Conservation (phyloP, 2,329 filamentous ascomycete species). For the Westerdykella aurantiaca region DNA sequence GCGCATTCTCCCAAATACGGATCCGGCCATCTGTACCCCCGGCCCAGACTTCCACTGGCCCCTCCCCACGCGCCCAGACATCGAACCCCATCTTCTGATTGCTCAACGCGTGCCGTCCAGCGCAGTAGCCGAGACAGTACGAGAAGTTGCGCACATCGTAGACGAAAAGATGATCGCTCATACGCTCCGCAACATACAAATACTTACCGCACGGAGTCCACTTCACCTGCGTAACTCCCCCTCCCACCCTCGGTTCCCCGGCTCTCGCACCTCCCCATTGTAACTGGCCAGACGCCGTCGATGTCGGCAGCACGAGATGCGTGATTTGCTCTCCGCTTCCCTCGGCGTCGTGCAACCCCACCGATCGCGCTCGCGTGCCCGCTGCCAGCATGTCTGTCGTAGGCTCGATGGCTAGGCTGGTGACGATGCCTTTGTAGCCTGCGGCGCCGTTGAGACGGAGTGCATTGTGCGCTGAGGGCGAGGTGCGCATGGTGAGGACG, state of each 20-base stretch:
- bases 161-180: constrained; percentile 50
- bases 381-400: constrained; percentile 46
- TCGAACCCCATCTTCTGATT: constrained; percentile 55
- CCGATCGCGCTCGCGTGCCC: constrained; percentile 51
- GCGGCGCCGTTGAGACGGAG: constrained; percentile 38
- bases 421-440: constrained; percentile 53
- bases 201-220: constrained; percentile 57
- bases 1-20: constrained; percentile 37
- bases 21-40: constrained; percentile 54
- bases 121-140: constrained; percentile 47
- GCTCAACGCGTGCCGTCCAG: constrained; percentile 40
- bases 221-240: constrained; percentile 50
- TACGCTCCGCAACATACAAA: constrained; percentile 53
- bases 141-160: constrained; percentile 56
- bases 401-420: constrained; percentile 43
- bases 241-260: constrained; percentile 32
- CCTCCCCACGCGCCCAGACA: constrained; percentile 30
- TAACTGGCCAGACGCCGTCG: constrained; percentile 9
- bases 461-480: constrained; percentile 43
- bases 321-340: constrained; percentile 47
- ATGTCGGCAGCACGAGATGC: constrained; percentile 43
- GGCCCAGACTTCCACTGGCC: constrained; percentile 49
- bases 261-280: constrained; percentile 18
- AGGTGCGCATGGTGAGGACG: constrained; percentile 37
- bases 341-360: constrained; percentile 51